Evolutionary conservation across 2,329 filamentous ascomycete species (phyloP).

Genomic region (Capronia americana): DNA sequence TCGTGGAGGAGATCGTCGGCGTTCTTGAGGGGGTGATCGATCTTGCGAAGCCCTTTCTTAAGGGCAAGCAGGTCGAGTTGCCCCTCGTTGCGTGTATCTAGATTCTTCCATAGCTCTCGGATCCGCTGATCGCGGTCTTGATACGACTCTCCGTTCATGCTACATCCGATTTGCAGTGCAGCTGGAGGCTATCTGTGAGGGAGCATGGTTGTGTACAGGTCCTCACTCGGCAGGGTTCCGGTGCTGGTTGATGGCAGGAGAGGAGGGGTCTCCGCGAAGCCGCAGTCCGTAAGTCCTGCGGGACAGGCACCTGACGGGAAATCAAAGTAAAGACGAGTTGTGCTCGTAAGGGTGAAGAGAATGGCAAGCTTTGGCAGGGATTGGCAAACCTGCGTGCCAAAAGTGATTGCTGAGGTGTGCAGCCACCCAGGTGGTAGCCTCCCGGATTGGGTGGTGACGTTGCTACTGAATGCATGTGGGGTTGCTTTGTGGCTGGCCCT

Average conservation of each 20-base stretch:
- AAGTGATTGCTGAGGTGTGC: conserved; percentile 10
- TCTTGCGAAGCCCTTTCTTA: conserved; percentile 81
- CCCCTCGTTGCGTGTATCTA: conserved; percentile 78
- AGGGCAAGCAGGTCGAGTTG: conserved; percentile 84
- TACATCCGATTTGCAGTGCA: conserved; percentile 43
- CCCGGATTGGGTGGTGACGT: conserved; percentile 6
- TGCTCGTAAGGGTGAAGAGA: background rate
- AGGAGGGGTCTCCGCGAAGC: too few species aligned
- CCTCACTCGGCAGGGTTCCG: conserved; percentile 16
- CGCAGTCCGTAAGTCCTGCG: background rate
- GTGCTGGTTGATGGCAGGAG: background rate
- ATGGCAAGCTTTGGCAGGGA: conserved; percentile 3
- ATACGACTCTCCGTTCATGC: conserved; percentile 76
- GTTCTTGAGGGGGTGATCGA: conserved; percentile 95
- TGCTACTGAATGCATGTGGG: conserved; percentile 5
- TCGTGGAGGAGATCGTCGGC: conserved; percentile 82
- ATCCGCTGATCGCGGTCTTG: conserved; percentile 81
- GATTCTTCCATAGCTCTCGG: conserved; percentile 79
- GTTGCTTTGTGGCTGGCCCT: conserved; percentile 1
- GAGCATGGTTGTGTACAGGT: conserved; percentile 32
- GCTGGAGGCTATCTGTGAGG: conserved; percentile 36
- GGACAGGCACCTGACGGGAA: background rate
- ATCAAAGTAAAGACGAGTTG: background rate
- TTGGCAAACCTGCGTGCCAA: background rate
- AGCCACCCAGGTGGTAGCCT: background rate